Base-by-base conservation (phyloP, 2,329 filamentous ascomycete genomes). In the Paracamarosporium sp. region DNA sequence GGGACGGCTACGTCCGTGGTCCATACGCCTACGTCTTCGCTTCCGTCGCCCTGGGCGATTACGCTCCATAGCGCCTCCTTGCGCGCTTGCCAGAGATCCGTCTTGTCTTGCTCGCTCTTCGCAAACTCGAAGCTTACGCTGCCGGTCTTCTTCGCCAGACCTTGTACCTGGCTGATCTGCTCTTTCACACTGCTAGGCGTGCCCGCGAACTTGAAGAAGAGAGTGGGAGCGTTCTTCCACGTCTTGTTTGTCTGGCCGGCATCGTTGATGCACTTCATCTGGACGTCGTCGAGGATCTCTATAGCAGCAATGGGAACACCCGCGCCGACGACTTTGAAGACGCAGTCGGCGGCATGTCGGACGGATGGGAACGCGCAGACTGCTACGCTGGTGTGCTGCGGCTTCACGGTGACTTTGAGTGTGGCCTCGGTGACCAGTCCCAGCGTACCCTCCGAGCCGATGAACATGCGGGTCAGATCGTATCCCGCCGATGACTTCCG, bases 401-500 rank as follows among this genome's bases (percentile, higher is more conserved):
- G 93, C 73, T 89, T 89, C 24, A 92, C 89, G 0, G 91, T 92
- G 40, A 97, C 82, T 79, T 96, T 96, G 66, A 97, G 82, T 2
- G 90, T 93, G 4, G 93, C 93, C 80, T 97, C 93, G 0, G 93
- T 97, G 36, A 97, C 91, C 12, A 97, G 85, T 8, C 93, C 93
- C 1, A 97, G 86, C 0, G 93, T 97, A 46, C 93, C 93, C 80
- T 97, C 93, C 66, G 90, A 93, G 44, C 93, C 93, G 75, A 97
- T 90, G 77, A 97, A 95, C 58, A 96, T 85, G 69, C 90, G 89
- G 1, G 92, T 97, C 50, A 97, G 84, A 75, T 97, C 93, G 78
- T 97, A 97, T 25, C 93, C 93, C 30, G 93, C 93, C 54, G 90
- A 93, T 70, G 90, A 93, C 82, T 97, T 97, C 65, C 93, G 86